Percentiles rank a stretch among this genome's conserved stretches.
Conservation (phyloP, 805 yeast genomes). For the Starmerella etchellsii region DNA sequence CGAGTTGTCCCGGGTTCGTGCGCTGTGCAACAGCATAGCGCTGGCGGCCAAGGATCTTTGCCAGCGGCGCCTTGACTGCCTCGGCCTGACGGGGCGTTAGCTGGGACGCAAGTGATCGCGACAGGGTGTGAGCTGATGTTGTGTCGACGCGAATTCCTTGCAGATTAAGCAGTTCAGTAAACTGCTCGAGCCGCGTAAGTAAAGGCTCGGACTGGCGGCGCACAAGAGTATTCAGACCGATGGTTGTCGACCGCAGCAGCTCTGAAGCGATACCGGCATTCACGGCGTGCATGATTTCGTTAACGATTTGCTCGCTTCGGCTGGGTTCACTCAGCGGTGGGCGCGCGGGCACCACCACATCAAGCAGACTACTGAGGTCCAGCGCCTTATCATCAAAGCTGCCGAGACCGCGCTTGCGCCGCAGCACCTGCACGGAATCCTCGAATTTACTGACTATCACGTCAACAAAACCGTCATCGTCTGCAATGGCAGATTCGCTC, state of each 20-base stretch:
- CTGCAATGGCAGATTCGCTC: background rate
- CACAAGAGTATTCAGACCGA: slow-evolving; percentile 72
- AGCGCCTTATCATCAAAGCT: slow-evolving; percentile 5
- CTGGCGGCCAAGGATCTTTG: slow-evolving; percentile 73
- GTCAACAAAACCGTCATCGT: background rate
- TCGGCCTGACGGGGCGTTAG: slow-evolving; percentile 49
- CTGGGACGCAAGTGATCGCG: slow-evolving; percentile 54
- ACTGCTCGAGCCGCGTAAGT: slow-evolving; percentile 62
- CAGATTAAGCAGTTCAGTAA: slow-evolving; percentile 55
- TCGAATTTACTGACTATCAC: slow-evolving; percentile 4
- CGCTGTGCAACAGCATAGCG: slow-evolving; percentile 82
- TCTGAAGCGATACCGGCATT: slow-evolving; percentile 78
- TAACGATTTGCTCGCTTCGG: slow-evolving; percentile 39
- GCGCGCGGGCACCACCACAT: slow-evolving; percentile 15
- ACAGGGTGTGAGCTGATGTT: slow-evolving; percentile 54
- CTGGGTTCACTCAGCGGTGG: slow-evolving; percentile 10
- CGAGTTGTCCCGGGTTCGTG: slow-evolving; percentile 62
- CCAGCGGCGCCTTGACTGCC: slow-evolving; percentile 65
- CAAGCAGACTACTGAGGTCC: slow-evolving; percentile 12
- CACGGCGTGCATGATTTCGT: slow-evolving; percentile 68
- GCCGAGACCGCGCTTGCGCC: slow-evolving; percentile 14
- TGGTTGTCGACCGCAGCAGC: slow-evolving; percentile 41
- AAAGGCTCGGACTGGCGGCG: slow-evolving; percentile 84
- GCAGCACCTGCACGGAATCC: slow-evolving; percentile 8
- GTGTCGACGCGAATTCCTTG: slow-evolving; percentile 50